Evolutionary conservation across 177 flowering plant genomes (phyloP).

Genomic region (Vitis hybrid): DNA sequence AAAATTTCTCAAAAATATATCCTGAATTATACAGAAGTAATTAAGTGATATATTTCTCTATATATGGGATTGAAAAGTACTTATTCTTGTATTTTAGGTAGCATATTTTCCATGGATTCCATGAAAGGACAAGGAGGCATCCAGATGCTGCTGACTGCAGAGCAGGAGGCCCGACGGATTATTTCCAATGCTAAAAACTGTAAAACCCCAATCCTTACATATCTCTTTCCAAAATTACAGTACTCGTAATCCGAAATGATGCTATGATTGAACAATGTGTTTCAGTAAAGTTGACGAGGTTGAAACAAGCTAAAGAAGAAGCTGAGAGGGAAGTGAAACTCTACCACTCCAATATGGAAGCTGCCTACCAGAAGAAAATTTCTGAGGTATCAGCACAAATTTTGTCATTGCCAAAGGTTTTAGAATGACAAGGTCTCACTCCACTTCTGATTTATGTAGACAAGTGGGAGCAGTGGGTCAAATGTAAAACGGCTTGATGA

Average conservation of each 20-base stretch:
- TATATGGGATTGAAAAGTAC: too few species aligned
- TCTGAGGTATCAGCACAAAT: constrained; percentile 35
- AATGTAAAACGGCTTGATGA: constrained; percentile 53
- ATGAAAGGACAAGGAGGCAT: constrained; percentile 65
- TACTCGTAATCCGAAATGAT: background rate
- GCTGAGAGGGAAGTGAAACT: constrained; percentile 51
- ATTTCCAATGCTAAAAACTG: constrained; percentile 56
- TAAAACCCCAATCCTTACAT: constrained; percentile 11
- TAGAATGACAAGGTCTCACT: background rate
- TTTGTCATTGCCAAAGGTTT: background rate
- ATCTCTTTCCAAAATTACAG: too few species aligned
- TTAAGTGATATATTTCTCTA: too few species aligned
- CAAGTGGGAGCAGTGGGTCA: constrained; percentile 45
- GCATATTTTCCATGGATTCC: constrained; percentile 38
- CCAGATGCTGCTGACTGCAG: constrained; percentile 69
- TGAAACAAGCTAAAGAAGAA: constrained; percentile 78
- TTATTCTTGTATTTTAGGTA: background rate
- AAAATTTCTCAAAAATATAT: too few species aligned
- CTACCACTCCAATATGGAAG: constrained; percentile 52
- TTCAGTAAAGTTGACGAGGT: constrained; percentile 52
- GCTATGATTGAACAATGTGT: background rate
- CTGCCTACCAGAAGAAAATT: constrained; percentile 47
- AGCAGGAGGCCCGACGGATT: constrained; percentile 72
- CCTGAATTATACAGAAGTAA: too few species aligned
- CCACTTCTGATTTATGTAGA: constrained; percentile 25